Percentiles rank a stretch among this genome's conserved stretches.
These are phyloP conservation scores for Backusella tarrabulga DNA, from an alignment of 192 early-diverging fungal genomes.

Conservation along the genomic window DNA sequence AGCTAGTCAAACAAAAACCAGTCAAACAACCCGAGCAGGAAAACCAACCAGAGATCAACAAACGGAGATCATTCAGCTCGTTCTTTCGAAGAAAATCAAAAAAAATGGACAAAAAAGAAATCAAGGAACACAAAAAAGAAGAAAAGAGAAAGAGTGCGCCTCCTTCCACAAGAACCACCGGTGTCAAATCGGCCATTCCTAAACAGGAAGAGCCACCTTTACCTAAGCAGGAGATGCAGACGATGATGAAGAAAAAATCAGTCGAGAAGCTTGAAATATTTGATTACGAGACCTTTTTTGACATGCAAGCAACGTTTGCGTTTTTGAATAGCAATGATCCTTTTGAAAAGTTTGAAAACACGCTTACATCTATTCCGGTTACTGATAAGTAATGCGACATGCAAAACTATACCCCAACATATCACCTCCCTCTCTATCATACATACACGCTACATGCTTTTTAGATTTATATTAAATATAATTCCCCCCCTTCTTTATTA, in stretches of 20 bases:
- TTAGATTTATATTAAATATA: not conserved
- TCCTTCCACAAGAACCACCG: not conserved
- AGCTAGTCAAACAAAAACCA: not conserved
- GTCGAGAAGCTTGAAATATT: slow-evolving; percentile 3
- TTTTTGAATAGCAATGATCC: slow-evolving; percentile 9
- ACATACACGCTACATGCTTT: not conserved
- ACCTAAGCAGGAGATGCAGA: not conserved
- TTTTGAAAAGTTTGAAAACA: not conserved
- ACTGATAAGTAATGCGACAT: not conserved
- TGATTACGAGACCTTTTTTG: slow-evolving; percentile 7
- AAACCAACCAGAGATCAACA: not conserved
- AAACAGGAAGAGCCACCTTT: slow-evolving; percentile 2
- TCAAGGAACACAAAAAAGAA: not conserved
- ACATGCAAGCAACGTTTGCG: slow-evolving; percentile 12
- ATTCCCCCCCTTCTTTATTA: not conserved
- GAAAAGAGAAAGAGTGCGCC: slow-evolving; percentile 10
- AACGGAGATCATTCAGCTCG: slow-evolving; percentile 7
- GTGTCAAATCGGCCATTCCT: slow-evolving; percentile 2
- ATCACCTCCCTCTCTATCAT: not conserved
- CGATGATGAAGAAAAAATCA: no score
- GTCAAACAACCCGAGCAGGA: not conserved
- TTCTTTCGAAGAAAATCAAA: slow-evolving; percentile 13
- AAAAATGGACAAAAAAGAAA: not conserved
- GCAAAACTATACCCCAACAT: not conserved
- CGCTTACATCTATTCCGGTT: not conserved